Base-by-base conservation (phyloP, 352 stramenopile species). In the Lagenidium giganteum region DNA sequence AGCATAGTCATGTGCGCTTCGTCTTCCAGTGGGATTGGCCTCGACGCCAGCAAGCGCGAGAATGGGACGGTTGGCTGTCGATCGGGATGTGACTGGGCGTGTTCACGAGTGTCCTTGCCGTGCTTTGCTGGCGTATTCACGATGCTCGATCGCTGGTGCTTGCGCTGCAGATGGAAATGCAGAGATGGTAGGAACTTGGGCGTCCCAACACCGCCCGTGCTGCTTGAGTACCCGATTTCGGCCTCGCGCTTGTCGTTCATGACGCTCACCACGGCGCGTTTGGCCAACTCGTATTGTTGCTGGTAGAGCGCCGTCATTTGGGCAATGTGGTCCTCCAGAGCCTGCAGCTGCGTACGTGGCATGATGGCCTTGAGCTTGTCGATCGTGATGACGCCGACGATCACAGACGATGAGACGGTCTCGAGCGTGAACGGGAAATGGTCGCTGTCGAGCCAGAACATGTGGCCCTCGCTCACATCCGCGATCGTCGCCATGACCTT, bases 341-440 rank as follows among this genome's bases (percentile, higher is more conserved):
- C 49, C 12, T 40, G 20, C 1, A 72, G 26, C 9, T 63, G 37
- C 8, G 44, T 59, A 8, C 57, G 41, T 9, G 67, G 64, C 3
- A 78, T 38, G 35, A 78, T 70, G 2, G 44, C 54, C 43, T 47
- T 54, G 8, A 78, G 30, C 23, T 66, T 71, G 29, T 78, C 57
- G 21, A 75, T 47, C 5, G 64, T 53, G 49, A 78, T 59, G 31
- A 32, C 54, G 5, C 61, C 57, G 39, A 72, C 51, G 3, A 57
- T 70, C 14, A 65, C 61, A 1, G 57, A 44, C 16, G 64, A 54
- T 4, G 67, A 75, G 8, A 68, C 52, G 21, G 48, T 44, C 21
- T 75, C 46, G 12, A 78, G 16, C 11, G 36, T 64, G 38, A 70
- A 70, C 1, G 64, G 61, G 28, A 47, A 35, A 0, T 48, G 20